Evolutionary conservation across 1,284 basidiomycete species (phyloP), one percentile per base, ranked within the genome.

Genomic region (Tylopilus orsonianus): DNA sequence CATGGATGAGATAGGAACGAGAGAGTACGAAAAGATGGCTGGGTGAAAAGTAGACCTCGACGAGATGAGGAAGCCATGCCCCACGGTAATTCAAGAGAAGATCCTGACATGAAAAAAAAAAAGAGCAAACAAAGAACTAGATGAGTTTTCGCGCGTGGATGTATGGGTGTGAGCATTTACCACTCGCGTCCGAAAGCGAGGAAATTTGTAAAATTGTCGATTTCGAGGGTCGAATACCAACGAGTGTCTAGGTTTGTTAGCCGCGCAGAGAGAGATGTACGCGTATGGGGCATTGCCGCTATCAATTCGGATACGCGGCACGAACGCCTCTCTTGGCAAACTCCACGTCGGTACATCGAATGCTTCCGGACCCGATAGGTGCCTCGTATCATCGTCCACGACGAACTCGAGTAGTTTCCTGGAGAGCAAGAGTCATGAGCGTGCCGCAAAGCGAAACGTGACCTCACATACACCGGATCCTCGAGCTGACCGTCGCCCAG

Each of bases 191-290:
- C 49, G 45, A 23, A 58, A 61, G 8, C 29, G 44, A 9, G 56
- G 56, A 20, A 56, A 58, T 23, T 50, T 58, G 47, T 49, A 56
- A 33, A 58, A 59, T 14, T 16, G 56, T 36, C 59, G 48, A 12
- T 3, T 16, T 13, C 18, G 33, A 5, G 49, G 41, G 41, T 59
- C 53, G 34, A 59, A 59, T 10, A 58, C 20, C 32, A 61, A 20
- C 0, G 56, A 48, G 12, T 50, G 45, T 19, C 38, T 44, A 12
- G 53, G 58, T n/a, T 46, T 48, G 22, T 33, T 49, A 7, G 41
- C 18, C 2, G 47, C 8, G 37, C 38, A 38, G 29, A 60, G 46
- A 19, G 53, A 56, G 35, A 60, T 20, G 2, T 48, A 53, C 7
- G 20, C 56, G n/a, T 56, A 59, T 1, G 57, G 56, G 6, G 43